Evolutionary conservation across 192 early-diverging fungal genomes (phyloP).

Genomic region (Umbelopsis vinacea): DNA sequence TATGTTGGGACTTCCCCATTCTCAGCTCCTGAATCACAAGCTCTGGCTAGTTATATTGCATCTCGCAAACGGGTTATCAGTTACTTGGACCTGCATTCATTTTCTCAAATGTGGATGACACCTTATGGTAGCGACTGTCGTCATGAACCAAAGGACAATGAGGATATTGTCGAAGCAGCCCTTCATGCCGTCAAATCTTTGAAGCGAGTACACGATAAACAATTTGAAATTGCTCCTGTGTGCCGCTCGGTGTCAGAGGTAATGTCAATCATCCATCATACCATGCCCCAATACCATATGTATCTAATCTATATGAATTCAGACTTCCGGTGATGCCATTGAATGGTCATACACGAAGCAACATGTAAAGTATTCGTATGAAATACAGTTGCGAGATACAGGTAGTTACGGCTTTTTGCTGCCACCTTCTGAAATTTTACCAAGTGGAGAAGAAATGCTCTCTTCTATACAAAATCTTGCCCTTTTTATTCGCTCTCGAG

Average conservation of each 20-base stretch:
- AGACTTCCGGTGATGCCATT: slow-evolving; percentile 29
- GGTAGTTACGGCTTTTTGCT: slow-evolving; percentile 52
- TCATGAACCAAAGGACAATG: slow-evolving; percentile 37
- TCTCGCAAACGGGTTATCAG: slow-evolving; percentile 36
- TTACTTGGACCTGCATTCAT: slow-evolving; percentile 51
- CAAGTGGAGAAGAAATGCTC: slow-evolving; percentile 47
- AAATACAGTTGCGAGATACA: slow-evolving; percentile 49
- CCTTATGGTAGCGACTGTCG: slow-evolving; percentile 48
- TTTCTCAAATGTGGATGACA: slow-evolving; percentile 59
- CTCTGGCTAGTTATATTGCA: slow-evolving; percentile 45
- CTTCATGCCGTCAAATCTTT: slow-evolving; percentile 45
- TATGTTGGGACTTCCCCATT: slow-evolving; percentile 46
- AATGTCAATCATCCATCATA: slow-evolving; percentile 12
- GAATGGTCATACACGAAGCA: slow-evolving; percentile 47
- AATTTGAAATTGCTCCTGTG: slow-evolving; percentile 44
- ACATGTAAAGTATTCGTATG: slow-evolving; percentile 51
- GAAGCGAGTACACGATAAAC: slow-evolving; percentile 39
- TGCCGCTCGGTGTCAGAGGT: slow-evolving; percentile 46
- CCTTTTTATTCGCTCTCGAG: slow-evolving; percentile 35
- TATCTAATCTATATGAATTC: background rate
- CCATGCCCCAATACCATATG: background rate
- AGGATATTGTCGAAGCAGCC: slow-evolving; percentile 41
- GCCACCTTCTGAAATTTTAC: slow-evolving; percentile 49
- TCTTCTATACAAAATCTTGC: slow-evolving; percentile 41
- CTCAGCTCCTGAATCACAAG: slow-evolving; percentile 42